Evolutionary conservation across 805 yeast genomes (phyloP), one percentile per base, ranked within the genome.

Genomic region (Ogataea trehaloabstinens): DNA sequence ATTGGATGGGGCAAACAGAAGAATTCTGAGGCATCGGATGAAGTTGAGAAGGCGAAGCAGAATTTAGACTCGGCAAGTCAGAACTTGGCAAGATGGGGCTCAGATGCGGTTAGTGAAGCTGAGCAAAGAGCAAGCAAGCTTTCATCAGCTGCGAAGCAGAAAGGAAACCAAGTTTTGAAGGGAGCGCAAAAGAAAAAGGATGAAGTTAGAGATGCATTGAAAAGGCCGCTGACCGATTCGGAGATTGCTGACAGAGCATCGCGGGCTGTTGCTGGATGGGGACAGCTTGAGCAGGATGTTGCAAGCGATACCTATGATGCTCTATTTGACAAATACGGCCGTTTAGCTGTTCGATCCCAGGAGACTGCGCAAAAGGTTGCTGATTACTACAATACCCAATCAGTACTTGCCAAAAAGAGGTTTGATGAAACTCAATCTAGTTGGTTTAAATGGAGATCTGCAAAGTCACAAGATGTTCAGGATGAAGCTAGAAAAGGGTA

Each of bases 191-290:
- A 44, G 13, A 40, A 46, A 16, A 37, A 49, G 16, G 44, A 44
- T 11, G 41, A 48, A n/a, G 24, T 45, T 8, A 37, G 46, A 29
- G 47, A 46, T 11, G 45, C 50, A 5, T 49, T 53, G 28, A 47
- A 51, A 19, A 29, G 21, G 33, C 40, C 41, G 10, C 34, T 49
- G 10, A 19, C 44, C 5, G 71, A 67, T 17, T 55, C 44, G 13
- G 54, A 55, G 8, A 41, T 70, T 19, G 70, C 70, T 11, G 50
- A 56, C 28, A 47, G 48, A 4, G 60, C 74, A 1, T 58, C 60
- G 19, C 55, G 53, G 19, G 60, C 71, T 0, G 55, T 69, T 7
- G 58, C 65, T 37, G 76, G 76, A 3, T 71, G 74, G 73, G 75
- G 76, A 15, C 70, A 67, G 34, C 52, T 58, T 33, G 77, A 76